A percentile compares a stretch with the other conserved stretches of the same genome.
Evolutionary conservation across 1,284 basidiomycete species (phyloP).

Genomic region (Trametes pubescens): DNA sequence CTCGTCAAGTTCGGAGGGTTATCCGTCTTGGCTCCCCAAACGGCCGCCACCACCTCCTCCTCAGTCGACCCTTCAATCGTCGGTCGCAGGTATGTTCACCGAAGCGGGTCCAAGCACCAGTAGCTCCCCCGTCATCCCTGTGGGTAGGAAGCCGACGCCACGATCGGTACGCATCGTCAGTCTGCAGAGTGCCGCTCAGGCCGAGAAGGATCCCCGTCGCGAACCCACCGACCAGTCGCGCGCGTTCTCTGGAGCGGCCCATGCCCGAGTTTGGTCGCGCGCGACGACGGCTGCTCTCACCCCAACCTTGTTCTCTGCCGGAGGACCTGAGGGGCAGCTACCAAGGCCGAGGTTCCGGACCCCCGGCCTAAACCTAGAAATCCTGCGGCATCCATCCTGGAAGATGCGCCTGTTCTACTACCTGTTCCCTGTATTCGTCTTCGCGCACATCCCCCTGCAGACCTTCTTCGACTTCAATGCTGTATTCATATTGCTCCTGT

Average conservation of each 20-base stretch:
- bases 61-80: conserved; percentile 70
- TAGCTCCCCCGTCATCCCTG: conserved; percentile 44
- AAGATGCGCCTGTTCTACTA: conserved; percentile 68
- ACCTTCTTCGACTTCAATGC: conserved; percentile 85
- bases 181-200: conserved; percentile 57
- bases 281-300: conserved; percentile 59
- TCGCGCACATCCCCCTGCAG: conserved; percentile 76
- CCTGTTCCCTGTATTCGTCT: conserved; percentile 69
- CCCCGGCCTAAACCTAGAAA: conserved; percentile 66
- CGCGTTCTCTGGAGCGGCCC: conserved; percentile 43
- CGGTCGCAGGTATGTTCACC: conserved; percentile 50
- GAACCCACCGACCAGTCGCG: conserved; percentile 64
- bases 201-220: conserved; percentile 47
- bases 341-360: conserved; percentile 71
- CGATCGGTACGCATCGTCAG: conserved; percentile 82
- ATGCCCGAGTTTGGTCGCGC: conserved; percentile 64
- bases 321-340: conserved; percentile 44
- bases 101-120: conserved; percentile 51
- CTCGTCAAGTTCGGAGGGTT: conserved; percentile 63
- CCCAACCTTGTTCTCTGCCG: conserved; percentile 53
- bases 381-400: conserved; percentile 66
- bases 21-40: conserved; percentile 82
- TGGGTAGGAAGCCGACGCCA: conserved; percentile 77
- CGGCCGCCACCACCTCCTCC: conserved; percentile 80
- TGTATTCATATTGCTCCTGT: conserved; percentile 80